Conservation (phyloP, 306 rosid genomes). For the Mimosa pudica region DNA sequence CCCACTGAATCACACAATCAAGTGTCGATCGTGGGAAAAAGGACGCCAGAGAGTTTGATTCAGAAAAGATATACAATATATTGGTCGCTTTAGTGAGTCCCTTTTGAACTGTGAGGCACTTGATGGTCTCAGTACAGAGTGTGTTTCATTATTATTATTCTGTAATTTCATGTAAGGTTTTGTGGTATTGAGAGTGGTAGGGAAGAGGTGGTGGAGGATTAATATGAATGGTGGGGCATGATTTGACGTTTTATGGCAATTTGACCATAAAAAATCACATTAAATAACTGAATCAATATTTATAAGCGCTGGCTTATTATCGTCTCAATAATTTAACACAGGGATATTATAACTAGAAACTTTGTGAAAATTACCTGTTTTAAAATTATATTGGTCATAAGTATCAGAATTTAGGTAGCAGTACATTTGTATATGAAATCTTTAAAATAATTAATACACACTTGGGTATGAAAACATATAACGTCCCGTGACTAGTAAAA, state of each 20-base stretch:
- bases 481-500: too few relatives aligned
- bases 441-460: too few relatives aligned
- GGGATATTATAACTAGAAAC: background rate
- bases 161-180: conserved; percentile 32
- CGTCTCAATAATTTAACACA: conserved; percentile 5
- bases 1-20: conserved; percentile 38
- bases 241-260: conserved; percentile 41
- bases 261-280: conserved; percentile 27
- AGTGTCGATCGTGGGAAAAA: conserved; percentile 23
- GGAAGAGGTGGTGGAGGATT: conserved; percentile 42
- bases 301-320: conserved; percentile 32
- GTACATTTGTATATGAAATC: too few relatives aligned
- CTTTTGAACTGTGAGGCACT: conserved; percentile 46
- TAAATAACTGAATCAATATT: conserved; percentile 1
- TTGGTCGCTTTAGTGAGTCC: background rate
- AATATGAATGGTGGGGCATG: conserved; percentile 50
- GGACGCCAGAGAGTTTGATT: conserved; percentile 13
- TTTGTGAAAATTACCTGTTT: too few relatives aligned
- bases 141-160: conserved; percentile 17
- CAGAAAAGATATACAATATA: background rate
- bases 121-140: conserved; percentile 28
- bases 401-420: too few relatives aligned
- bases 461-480: too few relatives aligned
- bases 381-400: too few relatives aligned
- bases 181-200: conserved; percentile 38